These are phyloP conservation scores for Leccinum subrobustum DNA, from an alignment of 1,284 basidiomycete species.

Conservation along the genomic window DNA sequence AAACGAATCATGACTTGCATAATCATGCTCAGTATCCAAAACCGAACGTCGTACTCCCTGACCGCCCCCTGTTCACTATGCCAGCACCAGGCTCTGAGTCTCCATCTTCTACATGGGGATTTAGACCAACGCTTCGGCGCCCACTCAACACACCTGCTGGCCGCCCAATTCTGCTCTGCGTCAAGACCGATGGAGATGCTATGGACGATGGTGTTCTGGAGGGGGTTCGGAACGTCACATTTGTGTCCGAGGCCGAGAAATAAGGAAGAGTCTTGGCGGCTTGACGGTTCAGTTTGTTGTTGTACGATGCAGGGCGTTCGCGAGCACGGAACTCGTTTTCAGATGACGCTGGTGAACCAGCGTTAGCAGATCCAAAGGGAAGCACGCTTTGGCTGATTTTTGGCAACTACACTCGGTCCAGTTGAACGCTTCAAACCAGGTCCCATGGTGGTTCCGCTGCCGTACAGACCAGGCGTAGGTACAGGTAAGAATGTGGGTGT, in stretches of 20 bases:
- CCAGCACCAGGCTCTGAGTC: slow-evolving; percentile 21
- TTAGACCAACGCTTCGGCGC: slow-evolving; percentile 44
- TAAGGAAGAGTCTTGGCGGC: slow-evolving; percentile 39
- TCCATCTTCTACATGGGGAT: slow-evolving; percentile 32
- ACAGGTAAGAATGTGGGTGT: slow-evolving; percentile 75
- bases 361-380: slow-evolving; percentile 51
- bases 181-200: slow-evolving; percentile 34
- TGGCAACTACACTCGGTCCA: slow-evolving; percentile 43
- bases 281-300: slow-evolving; percentile 36
- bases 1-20: slow-evolving; percentile 16
- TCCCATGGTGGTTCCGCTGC: slow-evolving; percentile 37
- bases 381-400: slow-evolving; percentile 51
- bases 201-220: slow-evolving; percentile 43
- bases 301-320: slow-evolving; percentile 39
- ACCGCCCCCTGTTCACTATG: slow-evolving; percentile 29
- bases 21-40: slow-evolving; percentile 21
- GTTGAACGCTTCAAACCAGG: slow-evolving; percentile 58
- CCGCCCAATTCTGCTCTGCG: slow-evolving; percentile 65
- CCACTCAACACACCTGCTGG: slow-evolving; percentile 44
- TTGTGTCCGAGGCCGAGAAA: slow-evolving; percentile 42
- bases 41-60: slow-evolving; percentile 34
- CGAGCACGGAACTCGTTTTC: slow-evolving; percentile 32
- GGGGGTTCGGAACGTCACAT: slow-evolving; percentile 50
- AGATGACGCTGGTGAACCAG: slow-evolving; percentile 33
- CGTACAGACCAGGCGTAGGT: slow-evolving; percentile 51